phyloP scores from a whole-genome alignment of 805 yeast species.

The Metschnikowia arizonensis region DNA sequence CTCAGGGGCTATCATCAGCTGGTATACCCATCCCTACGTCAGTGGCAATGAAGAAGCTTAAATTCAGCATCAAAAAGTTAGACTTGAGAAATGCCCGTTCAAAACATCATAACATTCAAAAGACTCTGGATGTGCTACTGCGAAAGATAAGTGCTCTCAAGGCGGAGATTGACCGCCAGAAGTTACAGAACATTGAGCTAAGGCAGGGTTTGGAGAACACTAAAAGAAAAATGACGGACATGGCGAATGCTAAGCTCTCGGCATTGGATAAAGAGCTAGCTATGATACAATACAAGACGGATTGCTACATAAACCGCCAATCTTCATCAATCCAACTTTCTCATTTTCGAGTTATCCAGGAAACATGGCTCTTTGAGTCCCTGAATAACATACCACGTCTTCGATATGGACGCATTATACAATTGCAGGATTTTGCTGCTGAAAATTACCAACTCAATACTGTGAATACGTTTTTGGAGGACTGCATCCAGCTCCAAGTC shows the following conservation, averaged over 20 bases:
- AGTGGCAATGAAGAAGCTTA: conserved; percentile 20
- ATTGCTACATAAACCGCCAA: conserved; percentile 25
- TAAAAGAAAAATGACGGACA: conserved; percentile 1
- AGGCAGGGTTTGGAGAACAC: background rate
- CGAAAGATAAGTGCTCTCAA: conserved; percentile 2
- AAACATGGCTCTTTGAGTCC: conserved; percentile 12
- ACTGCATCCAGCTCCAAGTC: conserved; percentile 18
- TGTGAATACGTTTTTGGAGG: conserved; percentile 24
- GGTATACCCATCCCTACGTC: conserved; percentile 6
- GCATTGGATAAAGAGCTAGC: conserved; percentile 6
- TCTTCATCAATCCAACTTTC: conserved; percentile 21
- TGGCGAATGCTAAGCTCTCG: conserved; percentile 9
- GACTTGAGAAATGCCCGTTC: conserved; percentile 17
- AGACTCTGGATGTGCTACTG: conserved; percentile 4
- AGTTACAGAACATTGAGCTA: background rate
- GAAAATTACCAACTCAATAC: conserved; percentile 19
- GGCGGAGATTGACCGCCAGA: conserved; percentile 1
- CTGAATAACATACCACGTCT: background rate
- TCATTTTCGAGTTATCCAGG: conserved; percentile 26
- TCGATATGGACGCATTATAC: background rate
- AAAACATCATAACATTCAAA: conserved; percentile 12
- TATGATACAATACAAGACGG: conserved; percentile 11
- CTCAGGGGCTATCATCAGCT: background rate
- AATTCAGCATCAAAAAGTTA: conserved; percentile 31
- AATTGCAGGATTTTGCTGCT: background rate